Conservation (phyloP, 371 early-diverging fungal species). For the Coemansia sp. region DNA sequence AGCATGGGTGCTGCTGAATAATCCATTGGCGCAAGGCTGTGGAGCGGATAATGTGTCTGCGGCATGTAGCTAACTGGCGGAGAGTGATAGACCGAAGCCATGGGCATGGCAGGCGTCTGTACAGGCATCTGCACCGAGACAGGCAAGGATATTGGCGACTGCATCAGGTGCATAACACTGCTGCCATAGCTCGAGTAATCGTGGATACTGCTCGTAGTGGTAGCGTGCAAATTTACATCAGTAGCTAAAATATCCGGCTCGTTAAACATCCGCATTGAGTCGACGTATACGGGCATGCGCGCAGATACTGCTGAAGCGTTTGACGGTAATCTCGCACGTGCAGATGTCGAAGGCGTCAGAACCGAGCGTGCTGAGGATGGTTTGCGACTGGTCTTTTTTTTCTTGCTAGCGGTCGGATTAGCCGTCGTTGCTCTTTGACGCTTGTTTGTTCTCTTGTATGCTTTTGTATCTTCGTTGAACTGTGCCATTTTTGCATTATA, state of each 20-base stretch:
- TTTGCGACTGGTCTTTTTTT: background rate
- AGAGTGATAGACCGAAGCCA: background rate
- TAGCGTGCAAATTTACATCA: background rate
- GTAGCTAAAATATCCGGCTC: background rate
- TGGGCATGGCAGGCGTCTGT: background rate
- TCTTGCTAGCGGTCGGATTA: background rate
- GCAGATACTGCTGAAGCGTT: background rate
- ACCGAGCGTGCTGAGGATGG: background rate
- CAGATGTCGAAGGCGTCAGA: background rate
- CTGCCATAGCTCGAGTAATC: background rate
- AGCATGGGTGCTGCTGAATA: background rate
- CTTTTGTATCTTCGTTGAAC: background rate
- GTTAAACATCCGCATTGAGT: background rate
- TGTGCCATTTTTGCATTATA: background rate
- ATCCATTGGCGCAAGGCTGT: background rate
- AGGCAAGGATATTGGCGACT: background rate
- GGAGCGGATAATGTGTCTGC: background rate
- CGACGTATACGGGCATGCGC: background rate
- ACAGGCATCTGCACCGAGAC: background rate
- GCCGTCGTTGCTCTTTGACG: background rate
- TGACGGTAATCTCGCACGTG: background rate
- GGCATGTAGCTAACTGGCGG: background rate
- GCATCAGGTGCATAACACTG: background rate
- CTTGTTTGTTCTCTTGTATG: constrained; percentile 1
- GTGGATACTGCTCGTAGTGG: background rate